These are phyloP conservation scores for Crithidia acanthocephali DNA, from an alignment of 208 protist species.

Conservation along the genomic window DNA sequence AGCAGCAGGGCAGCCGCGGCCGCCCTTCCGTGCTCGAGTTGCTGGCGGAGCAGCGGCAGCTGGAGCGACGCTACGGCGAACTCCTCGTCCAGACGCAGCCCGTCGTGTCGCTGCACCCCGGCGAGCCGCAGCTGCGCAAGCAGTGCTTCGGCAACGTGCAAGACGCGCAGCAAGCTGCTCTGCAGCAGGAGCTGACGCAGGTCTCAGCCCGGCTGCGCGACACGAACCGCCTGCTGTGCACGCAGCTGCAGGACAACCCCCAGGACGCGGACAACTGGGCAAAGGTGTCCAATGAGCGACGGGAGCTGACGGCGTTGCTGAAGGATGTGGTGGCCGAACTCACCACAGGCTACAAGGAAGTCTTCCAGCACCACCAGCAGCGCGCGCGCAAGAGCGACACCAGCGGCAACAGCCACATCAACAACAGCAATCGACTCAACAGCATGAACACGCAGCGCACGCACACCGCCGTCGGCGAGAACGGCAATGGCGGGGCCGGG, in stretches of 20 bases:
- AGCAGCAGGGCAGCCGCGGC: conserved; percentile 43
- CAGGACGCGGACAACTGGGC: conserved; percentile 93
- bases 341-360: conserved; percentile 69
- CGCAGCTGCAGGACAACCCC: conserved; percentile 91
- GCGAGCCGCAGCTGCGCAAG: conserved; percentile 61
- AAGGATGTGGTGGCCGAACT: conserved; percentile 70
- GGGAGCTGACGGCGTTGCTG: conserved; percentile 82
- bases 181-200: conserved; percentile 68
- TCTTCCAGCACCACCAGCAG: conserved; percentile 29
- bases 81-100: conserved; percentile 62
- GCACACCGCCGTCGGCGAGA: conserved; percentile 4
- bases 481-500: background rate
- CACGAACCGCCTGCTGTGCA: conserved; percentile 81
- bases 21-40: conserved; percentile 80
- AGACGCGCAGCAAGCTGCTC: conserved; percentile 40
- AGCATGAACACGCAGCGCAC: conserved; percentile 8
- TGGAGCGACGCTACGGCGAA: conserved; percentile 87
- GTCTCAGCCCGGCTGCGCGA: conserved; percentile 77
- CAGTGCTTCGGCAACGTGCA: conserved; percentile 29
- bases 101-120: conserved; percentile 48
- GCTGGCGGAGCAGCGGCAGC: conserved; percentile 69
- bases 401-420: background rate
- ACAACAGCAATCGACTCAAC: conserved; percentile 11
- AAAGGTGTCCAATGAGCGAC: conserved; percentile 86
- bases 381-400: conserved; percentile 15